Percentiles rank a stretch among this genome's conserved stretches.
Conservation (phyloP, 2,329 filamentous ascomycete species). For the Ramularia endophylla region DNA sequence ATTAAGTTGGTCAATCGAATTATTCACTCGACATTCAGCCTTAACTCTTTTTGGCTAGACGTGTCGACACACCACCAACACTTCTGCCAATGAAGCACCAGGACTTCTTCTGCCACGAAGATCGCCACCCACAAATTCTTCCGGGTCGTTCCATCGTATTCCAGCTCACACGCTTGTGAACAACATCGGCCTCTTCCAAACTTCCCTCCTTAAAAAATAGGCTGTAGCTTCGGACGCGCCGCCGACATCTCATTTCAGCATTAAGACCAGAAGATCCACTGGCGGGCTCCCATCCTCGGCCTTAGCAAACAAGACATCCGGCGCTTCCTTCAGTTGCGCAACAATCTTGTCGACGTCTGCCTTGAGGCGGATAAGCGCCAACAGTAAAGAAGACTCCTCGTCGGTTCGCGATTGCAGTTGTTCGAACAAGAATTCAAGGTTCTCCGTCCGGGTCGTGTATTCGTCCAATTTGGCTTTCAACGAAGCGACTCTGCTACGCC, state of each 20-base stretch:
- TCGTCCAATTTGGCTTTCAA: constrained; percentile 12
- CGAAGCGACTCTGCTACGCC: constrained; percentile 13
- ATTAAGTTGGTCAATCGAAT: too few species aligned
- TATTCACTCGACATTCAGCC: too few species aligned
- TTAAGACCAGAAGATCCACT: background rate
- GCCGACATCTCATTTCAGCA: background rate
- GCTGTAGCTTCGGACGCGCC: too few species aligned
- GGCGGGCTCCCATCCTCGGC: background rate
- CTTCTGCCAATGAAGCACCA: too few species aligned
- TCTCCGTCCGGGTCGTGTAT: constrained; percentile 13
- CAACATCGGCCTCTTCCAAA: too few species aligned
- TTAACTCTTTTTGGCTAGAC: too few species aligned
- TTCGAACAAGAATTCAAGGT: constrained; percentile 16
- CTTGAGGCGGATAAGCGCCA: constrained; percentile 16
- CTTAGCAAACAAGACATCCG: constrained; percentile 1
- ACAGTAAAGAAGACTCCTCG: constrained; percentile 14
- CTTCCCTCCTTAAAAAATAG: too few species aligned
- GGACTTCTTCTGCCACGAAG: too few species aligned
- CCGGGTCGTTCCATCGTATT: too few species aligned
- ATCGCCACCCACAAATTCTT: too few species aligned
- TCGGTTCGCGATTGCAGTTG: constrained; percentile 16
- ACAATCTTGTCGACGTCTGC: constrained; percentile 17
- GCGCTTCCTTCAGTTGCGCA: constrained; percentile 10
- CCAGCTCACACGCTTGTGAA: too few species aligned
- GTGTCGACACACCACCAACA: too few species aligned